Evolutionary conservation across 2,329 filamentous ascomycete genomes (phyloP).

Genomic region (Drechslerella coelobrocha): DNA sequence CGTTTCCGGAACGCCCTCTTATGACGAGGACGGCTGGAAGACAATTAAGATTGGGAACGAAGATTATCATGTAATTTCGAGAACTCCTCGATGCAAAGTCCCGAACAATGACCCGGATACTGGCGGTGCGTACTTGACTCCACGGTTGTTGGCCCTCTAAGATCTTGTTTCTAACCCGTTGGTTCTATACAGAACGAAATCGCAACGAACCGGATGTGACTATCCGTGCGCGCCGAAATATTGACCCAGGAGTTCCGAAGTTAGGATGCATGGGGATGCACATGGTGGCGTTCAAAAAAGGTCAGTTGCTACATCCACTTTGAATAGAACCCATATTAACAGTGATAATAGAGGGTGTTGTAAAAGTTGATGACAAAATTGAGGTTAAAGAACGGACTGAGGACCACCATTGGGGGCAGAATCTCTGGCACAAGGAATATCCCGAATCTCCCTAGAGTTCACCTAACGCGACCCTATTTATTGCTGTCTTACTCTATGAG

Average conservation of each 20-base stretch:
- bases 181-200: slow-evolving; percentile 21
- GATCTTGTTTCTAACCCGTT: background rate
- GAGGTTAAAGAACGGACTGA: slow-evolving; percentile 25
- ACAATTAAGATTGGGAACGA: slow-evolving; percentile 60
- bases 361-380: slow-evolving; percentile 26
- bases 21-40: slow-evolving; percentile 75
- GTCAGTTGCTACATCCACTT: slow-evolving; percentile 1
- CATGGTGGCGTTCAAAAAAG: slow-evolving; percentile 37
- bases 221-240: slow-evolving; percentile 30
- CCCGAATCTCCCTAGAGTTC: background rate
- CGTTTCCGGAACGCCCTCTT: slow-evolving; percentile 69
- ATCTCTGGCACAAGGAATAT: slow-evolving; percentile 39
- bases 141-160: too few species aligned
- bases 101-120: slow-evolving; percentile 48
- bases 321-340: background rate
- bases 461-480: background rate
- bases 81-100: slow-evolving; percentile 46
- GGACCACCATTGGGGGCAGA: slow-evolving; percentile 37
- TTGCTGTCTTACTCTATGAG: background rate
- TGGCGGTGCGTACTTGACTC: slow-evolving; percentile 16
- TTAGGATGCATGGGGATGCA: slow-evolving; percentile 50
- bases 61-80: slow-evolving; percentile 43
- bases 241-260: slow-evolving; percentile 32
- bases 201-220: slow-evolving; percentile 46
- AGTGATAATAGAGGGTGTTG: slow-evolving; percentile 15